A percentile compares a stretch with the other conserved stretches of the same genome.
Conservation (phyloP, 2,329 filamentous ascomycete genomes). For the Diplodia intermedia region DNA sequence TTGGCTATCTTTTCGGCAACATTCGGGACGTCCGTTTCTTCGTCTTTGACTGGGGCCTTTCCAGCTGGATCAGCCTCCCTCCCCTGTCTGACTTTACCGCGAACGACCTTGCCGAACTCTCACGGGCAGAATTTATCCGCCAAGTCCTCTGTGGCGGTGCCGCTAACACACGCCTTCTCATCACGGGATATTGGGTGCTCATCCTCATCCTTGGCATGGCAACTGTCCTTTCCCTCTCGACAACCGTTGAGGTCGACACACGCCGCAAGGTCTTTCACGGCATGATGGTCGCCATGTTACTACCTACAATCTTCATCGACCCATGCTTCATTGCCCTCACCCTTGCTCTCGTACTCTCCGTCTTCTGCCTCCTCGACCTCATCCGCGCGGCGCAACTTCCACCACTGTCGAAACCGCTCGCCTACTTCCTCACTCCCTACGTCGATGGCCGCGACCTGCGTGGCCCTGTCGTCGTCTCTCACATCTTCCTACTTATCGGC, state of each 20-base stretch:
- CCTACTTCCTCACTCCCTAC: slow-evolving; percentile 87
- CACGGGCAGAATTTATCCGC: slow-evolving; percentile 67
- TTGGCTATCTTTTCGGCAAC: slow-evolving; percentile 88
- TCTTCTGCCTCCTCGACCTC: slow-evolving; percentile 88
- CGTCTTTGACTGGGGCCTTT: slow-evolving; percentile 71
- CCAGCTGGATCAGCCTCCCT: slow-evolving; percentile 78
- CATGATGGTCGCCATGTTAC: slow-evolving; percentile 96
- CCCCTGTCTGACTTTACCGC: slow-evolving; percentile 45
- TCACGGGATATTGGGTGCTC: slow-evolving; percentile 74
- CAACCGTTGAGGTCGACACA: slow-evolving; percentile 89
- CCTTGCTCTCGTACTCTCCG: slow-evolving; percentile 76
- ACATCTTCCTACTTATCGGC: slow-evolving; percentile 93
- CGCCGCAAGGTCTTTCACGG: slow-evolving; percentile 97
- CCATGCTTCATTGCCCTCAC: slow-evolving; percentile 83
- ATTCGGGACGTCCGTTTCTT: slow-evolving; percentile 73
- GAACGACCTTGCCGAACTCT: slow-evolving; percentile 32
- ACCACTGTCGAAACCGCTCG: slow-evolving; percentile 84
- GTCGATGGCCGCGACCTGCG: slow-evolving; percentile 92
- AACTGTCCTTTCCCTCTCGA: slow-evolving; percentile 72
- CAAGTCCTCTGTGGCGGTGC: slow-evolving; percentile 68
- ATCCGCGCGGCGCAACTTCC: slow-evolving; percentile 90
- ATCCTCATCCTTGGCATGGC: slow-evolving; percentile 75
- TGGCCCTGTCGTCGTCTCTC: slow-evolving; percentile 92
- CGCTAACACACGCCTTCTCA: slow-evolving; percentile 79
- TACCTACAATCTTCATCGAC: slow-evolving; percentile 86